Conservation (phyloP, 2,329 filamentous ascomycete species). For the Aureobasidium sp. region DNA sequence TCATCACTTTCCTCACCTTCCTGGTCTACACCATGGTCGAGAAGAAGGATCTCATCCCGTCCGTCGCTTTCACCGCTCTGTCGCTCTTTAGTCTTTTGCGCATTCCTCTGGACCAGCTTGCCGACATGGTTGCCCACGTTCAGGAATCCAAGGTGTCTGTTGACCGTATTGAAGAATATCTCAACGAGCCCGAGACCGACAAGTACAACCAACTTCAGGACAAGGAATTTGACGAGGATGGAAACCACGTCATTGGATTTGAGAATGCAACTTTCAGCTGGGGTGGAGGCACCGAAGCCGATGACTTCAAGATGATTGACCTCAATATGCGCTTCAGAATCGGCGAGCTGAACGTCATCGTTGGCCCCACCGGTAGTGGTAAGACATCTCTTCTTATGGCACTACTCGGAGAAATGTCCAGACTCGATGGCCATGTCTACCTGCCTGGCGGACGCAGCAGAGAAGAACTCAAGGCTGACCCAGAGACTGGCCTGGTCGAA, state of each 20-base stretch:
- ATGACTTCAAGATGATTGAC: conserved; percentile 67
- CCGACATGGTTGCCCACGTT: conserved; percentile 97
- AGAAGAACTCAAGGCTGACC: conserved; percentile 74
- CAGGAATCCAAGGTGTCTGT: conserved; percentile 96
- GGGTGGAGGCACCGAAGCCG: conserved; percentile 53
- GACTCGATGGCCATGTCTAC: conserved; percentile 71
- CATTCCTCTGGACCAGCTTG: conserved; percentile 88
- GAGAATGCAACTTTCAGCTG: conserved; percentile 80
- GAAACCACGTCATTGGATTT: conserved; percentile 74
- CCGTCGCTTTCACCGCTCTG: conserved; percentile 89
- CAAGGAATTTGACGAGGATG: conserved; percentile 61
- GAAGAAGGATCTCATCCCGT: conserved; percentile 81
- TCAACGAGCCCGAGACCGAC: conserved; percentile 89
- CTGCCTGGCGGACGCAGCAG: conserved; percentile 80
- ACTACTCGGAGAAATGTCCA: conserved; percentile 89
- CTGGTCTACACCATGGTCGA: conserved; percentile 87
- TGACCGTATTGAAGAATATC: conserved; percentile 90
- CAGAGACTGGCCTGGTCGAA: conserved; percentile 79
- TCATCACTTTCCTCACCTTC: conserved; percentile 97
- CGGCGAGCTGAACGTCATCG: conserved; percentile 84
- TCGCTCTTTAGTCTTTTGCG: conserved; percentile 92
- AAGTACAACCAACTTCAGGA: conserved; percentile 81
- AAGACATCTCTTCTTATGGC: conserved; percentile 97
- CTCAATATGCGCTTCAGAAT: conserved; percentile 75
- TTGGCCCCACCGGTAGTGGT: conserved; percentile 86